A percentile compares a stretch with the other conserved stretches of the same genome.
Conservation (phyloP, 352 stramenopile genomes). For the Phytophthora europaea region DNA sequence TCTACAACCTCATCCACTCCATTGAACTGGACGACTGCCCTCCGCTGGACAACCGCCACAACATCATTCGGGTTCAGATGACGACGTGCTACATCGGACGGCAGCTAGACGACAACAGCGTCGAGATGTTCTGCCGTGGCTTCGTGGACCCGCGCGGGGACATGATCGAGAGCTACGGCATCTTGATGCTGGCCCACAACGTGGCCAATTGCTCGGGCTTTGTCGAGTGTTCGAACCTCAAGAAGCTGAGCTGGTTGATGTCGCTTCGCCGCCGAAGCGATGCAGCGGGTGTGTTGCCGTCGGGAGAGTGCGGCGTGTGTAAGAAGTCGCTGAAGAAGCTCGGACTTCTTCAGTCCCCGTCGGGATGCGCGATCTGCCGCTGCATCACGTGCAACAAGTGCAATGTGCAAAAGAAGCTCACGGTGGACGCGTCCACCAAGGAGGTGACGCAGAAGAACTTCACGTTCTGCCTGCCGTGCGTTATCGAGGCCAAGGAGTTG, state of each 20-base stretch:
- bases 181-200: conserved; percentile 47
- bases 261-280: conserved; percentile 25
- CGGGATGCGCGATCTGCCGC: conserved; percentile 41
- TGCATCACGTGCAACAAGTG: conserved; percentile 53
- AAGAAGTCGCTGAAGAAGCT: conserved; percentile 41
- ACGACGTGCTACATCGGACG: conserved; percentile 62
- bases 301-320: conserved; percentile 35
- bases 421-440: conserved; percentile 42
- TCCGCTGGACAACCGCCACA: conserved; percentile 26
- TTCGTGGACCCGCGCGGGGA: conserved; percentile 55
- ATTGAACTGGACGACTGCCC: conserved; percentile 43
- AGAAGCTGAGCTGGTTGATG: conserved; percentile 71
- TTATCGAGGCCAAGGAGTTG: conserved; percentile 51
- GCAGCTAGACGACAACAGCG: conserved; percentile 32
- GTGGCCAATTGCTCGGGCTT: conserved; percentile 34
- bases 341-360: conserved; percentile 34
- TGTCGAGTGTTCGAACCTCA: conserved; percentile 60
- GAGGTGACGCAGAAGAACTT: conserved; percentile 53
- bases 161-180: conserved; percentile 48
- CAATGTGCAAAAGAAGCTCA: conserved; percentile 56
- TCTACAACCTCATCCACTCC: conserved; percentile 56
- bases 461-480: conserved; percentile 63
- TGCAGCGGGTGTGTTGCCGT: not conserved
- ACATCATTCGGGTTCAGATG: conserved; percentile 47
- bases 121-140: conserved; percentile 61